Evolutionary conservation across 2,329 filamentous ascomycete genomes (phyloP).

Genomic region (Alternaria tenuissima): DNA sequence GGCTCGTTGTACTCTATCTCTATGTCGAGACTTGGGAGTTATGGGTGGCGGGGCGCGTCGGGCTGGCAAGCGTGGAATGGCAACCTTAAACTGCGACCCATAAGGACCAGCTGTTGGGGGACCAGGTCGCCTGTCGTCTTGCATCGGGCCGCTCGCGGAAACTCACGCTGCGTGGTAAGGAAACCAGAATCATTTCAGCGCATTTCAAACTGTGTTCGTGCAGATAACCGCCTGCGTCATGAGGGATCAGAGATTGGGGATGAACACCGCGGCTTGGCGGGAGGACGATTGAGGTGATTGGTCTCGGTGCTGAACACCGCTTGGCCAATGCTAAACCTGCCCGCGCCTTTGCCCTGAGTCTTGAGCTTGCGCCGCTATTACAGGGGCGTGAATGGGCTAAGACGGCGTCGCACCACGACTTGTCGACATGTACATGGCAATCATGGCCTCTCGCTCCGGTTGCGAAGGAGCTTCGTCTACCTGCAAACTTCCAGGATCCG

Average conservation of each 20-base stretch:
- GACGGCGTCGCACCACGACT: too few relatives aligned
- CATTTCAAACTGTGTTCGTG: background rate
- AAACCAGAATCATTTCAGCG: conserved; percentile 3
- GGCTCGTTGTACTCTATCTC: conserved; percentile 18
- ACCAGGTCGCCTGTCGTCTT: conserved; percentile 7
- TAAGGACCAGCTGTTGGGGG: background rate
- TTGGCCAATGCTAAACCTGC: background rate
- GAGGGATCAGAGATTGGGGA: background rate
- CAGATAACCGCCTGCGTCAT: conserved; percentile 7
- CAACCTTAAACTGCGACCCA: conserved; percentile 13
- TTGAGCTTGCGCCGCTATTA: background rate
- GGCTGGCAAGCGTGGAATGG: conserved; percentile 15
- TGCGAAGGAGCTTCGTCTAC: background rate
- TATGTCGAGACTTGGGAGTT: conserved; percentile 11
- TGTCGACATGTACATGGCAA: background rate
- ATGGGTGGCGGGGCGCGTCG: conserved; percentile 11
- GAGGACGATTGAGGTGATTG: conserved; percentile 1
- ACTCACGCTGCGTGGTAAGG: background rate
- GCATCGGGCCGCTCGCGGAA: conserved; percentile 14
- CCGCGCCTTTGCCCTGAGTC: background rate
- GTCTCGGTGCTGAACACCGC: conserved; percentile 9
- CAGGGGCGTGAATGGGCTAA: background rate
- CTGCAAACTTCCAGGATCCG: background rate
- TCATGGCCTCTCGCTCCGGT: background rate
- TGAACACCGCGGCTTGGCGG: conserved; percentile 3